phyloP scores from a whole-genome alignment of 73 alveolate species.

The Paramecium pentaurelia region DNA sequence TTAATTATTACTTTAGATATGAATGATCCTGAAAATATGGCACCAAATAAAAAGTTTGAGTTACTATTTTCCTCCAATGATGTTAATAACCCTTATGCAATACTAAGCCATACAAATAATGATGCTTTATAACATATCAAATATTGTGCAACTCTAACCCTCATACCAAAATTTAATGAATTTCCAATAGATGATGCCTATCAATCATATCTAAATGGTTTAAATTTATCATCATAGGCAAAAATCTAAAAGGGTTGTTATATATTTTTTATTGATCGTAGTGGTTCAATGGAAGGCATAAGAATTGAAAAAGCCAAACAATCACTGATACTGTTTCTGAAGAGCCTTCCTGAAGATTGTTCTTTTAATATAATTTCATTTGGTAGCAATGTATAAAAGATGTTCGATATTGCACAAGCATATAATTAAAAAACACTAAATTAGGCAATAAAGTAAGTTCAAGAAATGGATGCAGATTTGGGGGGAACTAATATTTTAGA shows the following conservation, averaged over 20 bases:
- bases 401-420: conserved; percentile 60
- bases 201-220: not conserved
- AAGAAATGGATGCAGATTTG: conserved; percentile 62
- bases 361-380: conserved; percentile 71
- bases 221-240: not conserved
- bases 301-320: conserved; percentile 72
- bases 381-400: conserved; percentile 57
- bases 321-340: conserved; percentile 73
- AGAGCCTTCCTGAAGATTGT: conserved; percentile 72
- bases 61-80: not conserved
- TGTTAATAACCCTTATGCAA: not conserved
- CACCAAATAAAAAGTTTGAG: not conserved
- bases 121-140: not conserved
- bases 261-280: conserved; percentile 78
- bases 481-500: conserved; percentile 92
- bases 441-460: conserved; percentile 38
- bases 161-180: conserved; percentile 44
- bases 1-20: not conserved
- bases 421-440: conserved; percentile 67
- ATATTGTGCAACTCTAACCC: not conserved
- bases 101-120: not conserved
- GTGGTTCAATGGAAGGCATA: conserved; percentile 83
- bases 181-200: not conserved
- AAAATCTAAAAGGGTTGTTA: conserved; percentile 51
- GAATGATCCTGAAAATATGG: not conserved